phyloP scores from a whole-genome alignment of 345 rosid species.

The Corymbia maculata region DNA sequence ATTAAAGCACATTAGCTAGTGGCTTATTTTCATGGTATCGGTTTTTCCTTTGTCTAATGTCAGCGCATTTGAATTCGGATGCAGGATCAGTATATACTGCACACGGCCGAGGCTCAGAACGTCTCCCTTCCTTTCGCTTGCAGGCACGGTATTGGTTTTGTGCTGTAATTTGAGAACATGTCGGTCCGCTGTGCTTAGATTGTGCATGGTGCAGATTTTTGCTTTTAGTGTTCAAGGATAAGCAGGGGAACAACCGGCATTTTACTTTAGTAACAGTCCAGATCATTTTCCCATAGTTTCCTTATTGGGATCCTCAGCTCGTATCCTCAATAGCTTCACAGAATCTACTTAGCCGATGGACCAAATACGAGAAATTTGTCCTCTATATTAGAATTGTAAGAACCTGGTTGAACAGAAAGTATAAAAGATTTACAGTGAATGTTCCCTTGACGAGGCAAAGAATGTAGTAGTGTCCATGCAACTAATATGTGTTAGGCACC shows the following conservation, averaged over 20 bases:
- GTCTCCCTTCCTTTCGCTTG: slow-evolving; percentile 91
- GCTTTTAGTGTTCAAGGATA: not conserved
- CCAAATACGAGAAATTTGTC: not conserved
- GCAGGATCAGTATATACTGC: slow-evolving; percentile 95
- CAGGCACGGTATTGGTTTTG: slow-evolving; percentile 72
- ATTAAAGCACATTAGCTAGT: not conserved
- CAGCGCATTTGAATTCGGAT: slow-evolving; percentile 4
- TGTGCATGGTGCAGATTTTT: not conserved
- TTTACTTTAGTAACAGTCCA: not conserved
- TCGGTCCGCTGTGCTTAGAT: not conserved
- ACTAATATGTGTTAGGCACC: not conserved
- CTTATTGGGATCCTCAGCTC: not conserved
- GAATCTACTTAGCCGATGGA: not conserved
- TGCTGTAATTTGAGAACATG: not conserved
- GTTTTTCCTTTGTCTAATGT: not conserved
- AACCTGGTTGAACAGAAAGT: not conserved
- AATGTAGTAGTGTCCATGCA: not conserved
- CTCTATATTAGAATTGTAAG: not conserved
- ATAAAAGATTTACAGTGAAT: not conserved
- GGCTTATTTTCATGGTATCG: not conserved
- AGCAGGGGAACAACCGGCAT: not conserved
- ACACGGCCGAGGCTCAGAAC: slow-evolving; percentile 83
- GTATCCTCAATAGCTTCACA: not conserved
- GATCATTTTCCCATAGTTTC: not conserved
- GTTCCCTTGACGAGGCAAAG: not conserved